Percentiles rank a stretch among this genome's conserved stretches.
Evolutionary conservation across 805 yeast genomes (phyloP).

Genomic region (Spathaspora passalidarum): DNA sequence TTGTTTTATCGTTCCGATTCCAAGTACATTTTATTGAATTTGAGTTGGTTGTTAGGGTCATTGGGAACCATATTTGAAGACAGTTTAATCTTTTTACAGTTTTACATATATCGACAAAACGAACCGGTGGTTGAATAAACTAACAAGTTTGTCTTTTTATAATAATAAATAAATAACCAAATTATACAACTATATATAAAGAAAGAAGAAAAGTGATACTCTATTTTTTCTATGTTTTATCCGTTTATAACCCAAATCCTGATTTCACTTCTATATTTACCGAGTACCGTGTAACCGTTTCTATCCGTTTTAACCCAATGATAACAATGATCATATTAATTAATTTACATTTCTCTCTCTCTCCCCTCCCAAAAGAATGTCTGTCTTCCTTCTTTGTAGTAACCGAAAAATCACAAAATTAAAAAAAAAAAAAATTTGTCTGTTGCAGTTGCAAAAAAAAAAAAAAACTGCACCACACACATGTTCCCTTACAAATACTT

Average conservation of each 20-base stretch:
- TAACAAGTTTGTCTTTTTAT: neutral
- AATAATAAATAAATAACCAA: neutral
- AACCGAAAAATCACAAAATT: neutral
- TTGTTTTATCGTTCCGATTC: slow-evolving; percentile 61
- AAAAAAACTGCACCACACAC: no score
- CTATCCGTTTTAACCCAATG: neutral
- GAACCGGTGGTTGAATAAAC: slow-evolving; percentile 1
- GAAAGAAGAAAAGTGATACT: slow-evolving; percentile 1
- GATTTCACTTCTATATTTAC: neutral
- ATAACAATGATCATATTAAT: neutral
- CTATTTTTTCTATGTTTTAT: neutral
- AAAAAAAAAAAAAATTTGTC: no score
- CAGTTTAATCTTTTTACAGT: slow-evolving; percentile 60
- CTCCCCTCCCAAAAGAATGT: neutral
- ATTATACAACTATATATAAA: neutral
- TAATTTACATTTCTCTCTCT: neutral
- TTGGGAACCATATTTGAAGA: slow-evolving; percentile 77
- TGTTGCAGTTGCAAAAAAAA: neutral
- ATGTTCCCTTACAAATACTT: slow-evolving; percentile 16
- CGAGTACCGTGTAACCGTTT: neutral
- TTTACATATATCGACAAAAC: slow-evolving; percentile 52
- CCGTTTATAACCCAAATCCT: neutral
- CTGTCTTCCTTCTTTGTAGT: neutral
- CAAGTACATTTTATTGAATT: slow-evolving; percentile 56
- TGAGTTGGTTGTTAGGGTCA: slow-evolving; percentile 78